These are phyloP conservation scores for Aspergillus nomiae DNA, from an alignment of 2,329 filamentous ascomycete genomes.

Conservation along the genomic window DNA sequence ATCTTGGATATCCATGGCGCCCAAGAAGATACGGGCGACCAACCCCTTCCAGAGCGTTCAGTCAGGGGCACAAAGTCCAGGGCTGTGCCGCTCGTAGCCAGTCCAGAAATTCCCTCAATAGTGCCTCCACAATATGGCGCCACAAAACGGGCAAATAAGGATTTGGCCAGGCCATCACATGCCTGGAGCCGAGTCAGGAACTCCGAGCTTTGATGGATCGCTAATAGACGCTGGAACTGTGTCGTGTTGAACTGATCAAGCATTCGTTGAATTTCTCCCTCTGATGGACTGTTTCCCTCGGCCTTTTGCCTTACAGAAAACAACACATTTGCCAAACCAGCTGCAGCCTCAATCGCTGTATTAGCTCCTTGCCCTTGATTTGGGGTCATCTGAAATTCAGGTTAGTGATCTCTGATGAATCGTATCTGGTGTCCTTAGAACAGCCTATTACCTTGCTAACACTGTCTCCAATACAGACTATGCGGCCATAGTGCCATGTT, in stretches of 20 bases:
- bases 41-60: conserved; percentile 43
- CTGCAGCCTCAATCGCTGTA: conserved; percentile 44
- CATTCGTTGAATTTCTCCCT: background rate
- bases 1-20: background rate
- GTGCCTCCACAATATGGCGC: conserved; percentile 15
- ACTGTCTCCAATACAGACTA: conserved; percentile 30
- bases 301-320: conserved; percentile 10
- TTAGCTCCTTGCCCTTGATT: conserved; percentile 46
- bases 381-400: conserved; percentile 31
- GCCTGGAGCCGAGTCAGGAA: conserved; percentile 21
- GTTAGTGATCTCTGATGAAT: background rate
- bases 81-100: background rate
- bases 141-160: conserved; percentile 19
- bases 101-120: conserved; percentile 19
- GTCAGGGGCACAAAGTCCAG: conserved; percentile 19
- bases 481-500: conserved; percentile 27
- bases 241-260: conserved; percentile 14
- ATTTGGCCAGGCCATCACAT: conserved; percentile 21
- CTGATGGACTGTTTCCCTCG: background rate
- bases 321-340: conserved; percentile 36
- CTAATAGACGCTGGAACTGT: conserved; percentile 17
- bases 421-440: too few species aligned
- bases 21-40: background rate
- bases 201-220: conserved; percentile 18
- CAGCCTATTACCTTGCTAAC: conserved; percentile 27